A percentile compares a stretch with the other conserved stretches of the same genome.
These are phyloP conservation scores for Pestalotiopsis sp. DNA, from an alignment of 2,329 filamentous ascomycete species.

Conservation along the genomic window DNA sequence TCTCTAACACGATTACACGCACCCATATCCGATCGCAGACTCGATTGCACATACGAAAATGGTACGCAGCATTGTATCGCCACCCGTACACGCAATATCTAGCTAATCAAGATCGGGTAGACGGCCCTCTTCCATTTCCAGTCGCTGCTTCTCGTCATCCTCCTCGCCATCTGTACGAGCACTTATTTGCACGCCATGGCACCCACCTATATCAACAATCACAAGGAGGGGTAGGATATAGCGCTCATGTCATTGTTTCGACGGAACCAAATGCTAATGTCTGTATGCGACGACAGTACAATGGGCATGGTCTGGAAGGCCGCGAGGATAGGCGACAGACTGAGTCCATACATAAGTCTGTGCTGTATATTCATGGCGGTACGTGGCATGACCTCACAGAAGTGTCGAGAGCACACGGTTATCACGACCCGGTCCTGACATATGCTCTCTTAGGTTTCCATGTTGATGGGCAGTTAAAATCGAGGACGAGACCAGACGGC, in stretches of 20 bases:
- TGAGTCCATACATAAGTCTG: conserved; percentile 94
- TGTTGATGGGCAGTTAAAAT: conserved; percentile 32
- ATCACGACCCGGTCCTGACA: not conserved
- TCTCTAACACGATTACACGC: not conserved
- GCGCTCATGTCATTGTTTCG: not conserved
- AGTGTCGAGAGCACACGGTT: not conserved
- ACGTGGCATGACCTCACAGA: conserved; percentile 28
- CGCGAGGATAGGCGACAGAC: conserved; percentile 85
- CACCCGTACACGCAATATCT: not conserved
- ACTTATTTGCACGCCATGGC: conserved; percentile 91
- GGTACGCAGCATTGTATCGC: not conserved
- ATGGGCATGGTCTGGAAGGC: conserved; percentile 95
- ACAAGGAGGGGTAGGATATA: conserved; percentile 78
- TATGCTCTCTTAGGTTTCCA: conserved; percentile 25
- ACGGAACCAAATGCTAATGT: not conserved
- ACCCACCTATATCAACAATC: conserved; percentile 86
- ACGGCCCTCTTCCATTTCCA: conserved; percentile 99
- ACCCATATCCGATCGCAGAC: not conserved
- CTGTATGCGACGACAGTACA: conserved; percentile 49
- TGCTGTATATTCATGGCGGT: conserved; percentile 96
- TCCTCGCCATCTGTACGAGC: conserved; percentile 94
- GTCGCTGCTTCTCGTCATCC: conserved; percentile 89
- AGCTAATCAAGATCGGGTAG: conserved; percentile 47
- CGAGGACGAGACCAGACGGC: conserved; percentile 12
- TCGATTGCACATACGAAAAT: not conserved